A percentile compares a stretch with the other conserved stretches of the same genome.
Conservation (phyloP, 2,329 filamentous ascomycete species). For the Claviceps cyperi region DNA sequence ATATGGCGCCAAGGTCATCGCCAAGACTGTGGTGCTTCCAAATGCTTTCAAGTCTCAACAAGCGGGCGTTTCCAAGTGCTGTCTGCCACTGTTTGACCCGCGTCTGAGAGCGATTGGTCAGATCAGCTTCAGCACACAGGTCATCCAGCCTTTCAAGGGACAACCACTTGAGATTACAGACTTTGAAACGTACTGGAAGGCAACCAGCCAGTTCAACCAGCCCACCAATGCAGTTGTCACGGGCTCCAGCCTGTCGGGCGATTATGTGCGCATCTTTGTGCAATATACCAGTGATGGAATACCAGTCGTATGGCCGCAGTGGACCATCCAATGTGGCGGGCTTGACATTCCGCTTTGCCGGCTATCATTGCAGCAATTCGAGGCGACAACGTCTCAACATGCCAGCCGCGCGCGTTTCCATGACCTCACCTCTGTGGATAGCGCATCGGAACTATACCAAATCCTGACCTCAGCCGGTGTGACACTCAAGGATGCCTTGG, state of each 20-base stretch:
- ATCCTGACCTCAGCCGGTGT: constrained; percentile 62
- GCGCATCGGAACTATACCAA: constrained; percentile 53
- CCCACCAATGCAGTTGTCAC: constrained; percentile 74
- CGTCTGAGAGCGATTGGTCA: constrained; percentile 83
- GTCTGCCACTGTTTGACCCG: constrained; percentile 83
- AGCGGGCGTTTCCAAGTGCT: constrained; percentile 59
- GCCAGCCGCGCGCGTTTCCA: constrained; percentile 29
- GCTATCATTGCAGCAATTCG: constrained; percentile 61
- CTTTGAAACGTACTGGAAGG: constrained; percentile 99
- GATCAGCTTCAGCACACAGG: constrained; percentile 85
- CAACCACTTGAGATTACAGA: constrained; percentile 92
- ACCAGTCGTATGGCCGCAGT: constrained; percentile 75
- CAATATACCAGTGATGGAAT: constrained; percentile 81
- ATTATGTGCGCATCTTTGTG: constrained; percentile 83
- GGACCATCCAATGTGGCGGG: constrained; percentile 61
- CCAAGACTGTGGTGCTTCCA: constrained; percentile 82
- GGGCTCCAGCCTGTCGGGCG: constrained; percentile 87
- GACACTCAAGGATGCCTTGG: constrained; percentile 64
- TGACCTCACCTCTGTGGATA: constrained; percentile 27
- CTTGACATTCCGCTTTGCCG: constrained; percentile 73
- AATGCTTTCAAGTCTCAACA: constrained; percentile 65
- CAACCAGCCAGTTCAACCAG: constrained; percentile 81
- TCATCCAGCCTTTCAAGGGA: constrained; percentile 90
- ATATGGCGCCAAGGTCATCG: constrained; percentile 94
- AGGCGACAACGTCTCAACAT: constrained; percentile 31